Conservation (phyloP, 83 land plant species). For the Isoetes engelmannii region DNA sequence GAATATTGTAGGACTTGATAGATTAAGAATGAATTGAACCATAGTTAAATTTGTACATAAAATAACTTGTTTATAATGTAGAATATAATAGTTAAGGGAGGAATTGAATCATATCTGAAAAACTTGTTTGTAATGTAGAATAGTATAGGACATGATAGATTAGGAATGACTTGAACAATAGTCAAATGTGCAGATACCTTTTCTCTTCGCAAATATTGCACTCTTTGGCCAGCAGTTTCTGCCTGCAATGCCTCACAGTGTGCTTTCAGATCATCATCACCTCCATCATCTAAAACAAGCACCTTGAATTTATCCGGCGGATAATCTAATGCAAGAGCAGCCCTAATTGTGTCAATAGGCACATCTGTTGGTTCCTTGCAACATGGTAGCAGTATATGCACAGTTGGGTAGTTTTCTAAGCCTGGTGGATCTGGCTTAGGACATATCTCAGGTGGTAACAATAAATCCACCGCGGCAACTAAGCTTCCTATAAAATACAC, state of each 20-base stretch:
- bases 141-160: neutral
- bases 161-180: neutral
- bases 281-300: slow-evolving; percentile 13
- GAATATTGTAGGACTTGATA: no score
- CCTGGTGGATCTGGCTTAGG: no score
- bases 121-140: neutral
- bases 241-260: neutral
- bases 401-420: slow-evolving; percentile 10
- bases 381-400: slow-evolving; percentile 7
- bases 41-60: no score
- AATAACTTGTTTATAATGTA: no score
- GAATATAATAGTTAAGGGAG: no score
- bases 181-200: neutral
- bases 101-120: no score
- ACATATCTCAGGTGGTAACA: no score
- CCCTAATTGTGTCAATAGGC: slow-evolving; percentile 1
- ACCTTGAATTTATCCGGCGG: slow-evolving; percentile 10
- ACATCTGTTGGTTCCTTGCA: slow-evolving; percentile 12
- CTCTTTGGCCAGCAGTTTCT: no score
- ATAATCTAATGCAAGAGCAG: slow-evolving; percentile 7
- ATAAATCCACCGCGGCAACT: no score
- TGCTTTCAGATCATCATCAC: slow-evolving; percentile 5
- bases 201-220: slow-evolving; percentile 11
- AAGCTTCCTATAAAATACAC: no score
- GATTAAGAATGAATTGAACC: no score